Base-by-base conservation (phyloP, 2,329 filamentous ascomycete species). In the Paramyrothecium sp. region DNA sequence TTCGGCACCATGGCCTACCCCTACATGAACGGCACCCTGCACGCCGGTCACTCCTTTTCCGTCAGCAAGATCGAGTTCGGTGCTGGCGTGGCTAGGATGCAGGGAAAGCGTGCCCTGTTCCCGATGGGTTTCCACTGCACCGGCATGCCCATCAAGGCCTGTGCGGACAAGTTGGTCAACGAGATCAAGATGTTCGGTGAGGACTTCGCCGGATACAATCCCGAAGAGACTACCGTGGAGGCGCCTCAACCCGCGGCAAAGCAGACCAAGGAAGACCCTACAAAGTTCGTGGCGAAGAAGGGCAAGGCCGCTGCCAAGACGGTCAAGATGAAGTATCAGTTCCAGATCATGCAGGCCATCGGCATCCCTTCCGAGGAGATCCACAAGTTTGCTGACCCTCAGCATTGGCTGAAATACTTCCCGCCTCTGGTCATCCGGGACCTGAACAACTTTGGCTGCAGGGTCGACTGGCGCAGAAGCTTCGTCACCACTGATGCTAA, bases 101-200 rank as follows among this genome's bases (percentile, higher is more conserved):
- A 92, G 73, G 95, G 95, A 69, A 94, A 94, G 80, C 84, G 89
- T 54, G 83, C 89, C 57, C 81, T 98, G 54, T 97, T 95, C 73
- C 95, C 95, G 57, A 89, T 95, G 69, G 95, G 94, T 33, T 99
- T 92, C 79, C 95, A 99, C 81, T 77, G 75, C 77, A 98, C 94
- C 0, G 95, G 95, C 67, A 96, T 99, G 89, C 92, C 93, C 50
- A 99, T 99, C 81, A 97, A 97, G 77, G 93, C 95, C 7, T 96
- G 91, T 69, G 92, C 95, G 55, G 94, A 99, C 80, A 98, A 98
- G 81, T 85, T 99, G 50, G 87, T 89, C 58, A 87, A 91, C 61
- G 95, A 99, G 77, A 89, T 98, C 56, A 87, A 91, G 75, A 81
- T 89, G 77, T 99, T 98, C 69, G 95, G 95, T 21, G 78, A 89